Evolutionary conservation across 2,329 filamentous ascomycete genomes (phyloP), one percentile per base, ranked within the genome.

Genomic region (Fragosphaeria purpurea): DNA sequence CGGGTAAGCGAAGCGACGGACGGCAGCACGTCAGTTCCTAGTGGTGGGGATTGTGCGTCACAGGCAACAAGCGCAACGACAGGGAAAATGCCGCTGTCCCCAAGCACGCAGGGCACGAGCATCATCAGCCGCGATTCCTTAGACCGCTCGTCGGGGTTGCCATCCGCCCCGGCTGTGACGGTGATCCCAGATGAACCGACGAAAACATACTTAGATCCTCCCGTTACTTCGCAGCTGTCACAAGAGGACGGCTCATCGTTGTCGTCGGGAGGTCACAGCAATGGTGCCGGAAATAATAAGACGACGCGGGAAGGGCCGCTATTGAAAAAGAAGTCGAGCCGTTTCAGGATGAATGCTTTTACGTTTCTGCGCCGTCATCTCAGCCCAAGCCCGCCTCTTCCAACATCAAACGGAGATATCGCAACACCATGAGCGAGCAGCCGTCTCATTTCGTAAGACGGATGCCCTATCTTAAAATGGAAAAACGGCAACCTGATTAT

Each of bases 21-120:
- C 50, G 76, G 75, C 43, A 79, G 79, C 61, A 71, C 68, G 42
- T 78, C 77, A 7, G 73, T 69, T 2, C 74, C 72, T 0, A 71
- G 69, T 45, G 70, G 72, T 0, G 77, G 74, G 8, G 80, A 83
- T 57, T 82, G 79, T 77, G 75, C 76, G 3, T 80, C 77, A 4
- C 79, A 82, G 57, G 77, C 74, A 5, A 83, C 79, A 11, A 82
- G 77, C 57, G 79, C 78, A 7, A 80, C 79, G 2, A 82, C 79
- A 1, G 75, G 77, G 46, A 82, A 80, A 64, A 75, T 81, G 74
- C 78, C 80, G 4, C 65, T 82, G 38, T 83, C 80, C 31, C 80
- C 80, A 3, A 83, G 79, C 61, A 83, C 80, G 3, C 73, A 80
- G 59, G 80, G 79, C 40, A 83, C 80, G 13, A 83, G 80, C 62